Conservation (phyloP, 805 yeast species). For the Starmerella asiatica region DNA sequence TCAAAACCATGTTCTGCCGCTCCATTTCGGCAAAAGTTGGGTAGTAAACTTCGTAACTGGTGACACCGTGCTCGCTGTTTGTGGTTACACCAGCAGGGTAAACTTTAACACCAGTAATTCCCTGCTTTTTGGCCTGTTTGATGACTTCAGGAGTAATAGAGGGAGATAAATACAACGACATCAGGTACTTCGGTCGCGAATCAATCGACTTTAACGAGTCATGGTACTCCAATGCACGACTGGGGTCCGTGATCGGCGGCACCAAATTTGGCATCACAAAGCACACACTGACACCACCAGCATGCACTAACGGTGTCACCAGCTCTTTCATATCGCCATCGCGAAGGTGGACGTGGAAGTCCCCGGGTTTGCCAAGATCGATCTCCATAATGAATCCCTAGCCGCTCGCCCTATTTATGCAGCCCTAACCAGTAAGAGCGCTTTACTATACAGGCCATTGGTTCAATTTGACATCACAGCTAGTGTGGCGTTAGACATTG, state of each 20-base stretch:
- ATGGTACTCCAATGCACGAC: conserved; percentile 59
- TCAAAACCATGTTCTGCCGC: conserved; percentile 59
- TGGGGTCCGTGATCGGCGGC: conserved; percentile 78
- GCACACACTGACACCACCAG: conserved; percentile 85
- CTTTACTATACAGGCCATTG: too few relatives aligned
- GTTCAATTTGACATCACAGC: too few relatives aligned
- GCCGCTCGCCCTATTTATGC: too few relatives aligned
- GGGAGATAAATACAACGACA: conserved; percentile 74
- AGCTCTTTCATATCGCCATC: conserved; percentile 88
- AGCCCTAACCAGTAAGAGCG: too few relatives aligned
- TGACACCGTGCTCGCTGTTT: conserved; percentile 79
- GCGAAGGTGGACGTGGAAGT: conserved; percentile 91
- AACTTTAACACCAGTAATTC: conserved; percentile 81
- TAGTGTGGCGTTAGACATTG: too few relatives aligned
- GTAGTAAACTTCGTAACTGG: conserved; percentile 76
- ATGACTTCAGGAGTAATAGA: conserved; percentile 78
- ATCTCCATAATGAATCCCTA: conserved; percentile 7
- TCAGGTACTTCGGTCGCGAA: conserved; percentile 74
- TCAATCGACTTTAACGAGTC: conserved; percentile 46
- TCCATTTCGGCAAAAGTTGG: conserved; percentile 86
- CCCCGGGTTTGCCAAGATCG: conserved; percentile 34
- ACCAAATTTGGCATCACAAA: conserved; percentile 93
- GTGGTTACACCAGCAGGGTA: conserved; percentile 99
- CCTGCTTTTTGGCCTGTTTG: conserved; percentile 55
- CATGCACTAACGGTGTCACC: conserved; percentile 75